These are phyloP conservation scores for Moelleriella libera DNA, from an alignment of 2,329 filamentous ascomycete species.

Conservation along the genomic window DNA sequence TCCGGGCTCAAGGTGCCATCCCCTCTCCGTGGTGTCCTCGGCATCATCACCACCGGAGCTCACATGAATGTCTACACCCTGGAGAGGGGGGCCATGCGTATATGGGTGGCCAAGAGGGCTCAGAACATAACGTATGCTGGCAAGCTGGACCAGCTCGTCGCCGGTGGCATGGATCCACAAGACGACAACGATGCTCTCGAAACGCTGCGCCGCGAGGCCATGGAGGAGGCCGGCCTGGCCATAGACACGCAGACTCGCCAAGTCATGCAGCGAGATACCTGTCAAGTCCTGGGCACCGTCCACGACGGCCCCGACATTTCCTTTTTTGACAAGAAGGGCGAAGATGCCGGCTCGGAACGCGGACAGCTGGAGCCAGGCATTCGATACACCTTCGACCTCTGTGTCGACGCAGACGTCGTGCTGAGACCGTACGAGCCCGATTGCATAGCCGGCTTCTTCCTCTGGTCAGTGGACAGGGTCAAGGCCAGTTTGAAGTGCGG, in stretches of 20 bases:
- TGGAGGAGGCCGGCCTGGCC: constrained; percentile 17
- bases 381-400: constrained; percentile 21
- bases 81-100: constrained; percentile 9
- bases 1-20: constrained; percentile 15
- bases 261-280: constrained; percentile 6
- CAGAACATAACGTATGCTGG: constrained; percentile 16
- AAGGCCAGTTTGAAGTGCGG: constrained; percentile 11
- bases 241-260: constrained; percentile 10
- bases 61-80: constrained; percentile 22
- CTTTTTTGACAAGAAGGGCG: constrained; percentile 20
- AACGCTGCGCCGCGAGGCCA: constrained; percentile 17
- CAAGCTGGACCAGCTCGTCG: constrained; percentile 22
- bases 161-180: constrained; percentile 17
- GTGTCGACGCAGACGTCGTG: constrained; percentile 11
- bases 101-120: constrained; percentile 20
- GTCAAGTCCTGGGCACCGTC: constrained; percentile 10
- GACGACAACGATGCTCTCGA: constrained; percentile 13
- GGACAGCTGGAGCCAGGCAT: constrained; percentile 22
- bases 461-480: constrained; percentile 15
- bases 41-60: constrained; percentile 20
- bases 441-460: constrained; percentile 14
- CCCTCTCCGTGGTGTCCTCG: constrained; percentile 18
- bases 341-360: constrained; percentile 13
- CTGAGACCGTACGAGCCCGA: constrained; percentile 12
- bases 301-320: constrained; percentile 12